Conservation (phyloP, 768 basidiomycete genomes). For the Rhizopogon vulgaris region DNA sequence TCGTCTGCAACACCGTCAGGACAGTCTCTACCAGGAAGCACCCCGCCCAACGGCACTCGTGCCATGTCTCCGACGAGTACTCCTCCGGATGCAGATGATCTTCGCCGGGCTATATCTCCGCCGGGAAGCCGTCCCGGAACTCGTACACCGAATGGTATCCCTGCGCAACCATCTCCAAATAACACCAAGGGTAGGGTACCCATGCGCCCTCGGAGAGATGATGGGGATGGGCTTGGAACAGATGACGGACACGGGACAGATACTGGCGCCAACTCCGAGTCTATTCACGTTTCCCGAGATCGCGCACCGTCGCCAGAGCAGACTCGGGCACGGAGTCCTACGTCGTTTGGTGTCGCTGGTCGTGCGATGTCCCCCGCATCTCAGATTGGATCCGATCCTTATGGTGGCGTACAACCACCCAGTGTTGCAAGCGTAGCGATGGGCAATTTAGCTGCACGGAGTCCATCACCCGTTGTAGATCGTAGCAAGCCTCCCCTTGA, state of each 20-base stretch:
- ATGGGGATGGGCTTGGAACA: constrained; percentile 31
- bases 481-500: constrained; percentile 53
- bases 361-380: constrained; percentile 60
- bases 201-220: constrained; percentile 40
- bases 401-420: constrained; percentile 19
- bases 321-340: constrained; percentile 59
- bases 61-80: constrained; percentile 60
- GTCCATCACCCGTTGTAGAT: constrained; percentile 53
- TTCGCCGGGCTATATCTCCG: constrained; percentile 65
- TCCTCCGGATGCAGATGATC: constrained; percentile 44
- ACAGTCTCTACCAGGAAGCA: constrained; percentile 22
- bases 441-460: constrained; percentile 40
- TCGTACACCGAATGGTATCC: constrained; percentile 28
- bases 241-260: constrained; percentile 49
- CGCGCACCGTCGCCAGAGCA: constrained; percentile 56
- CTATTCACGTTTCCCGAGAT: constrained; percentile 30
- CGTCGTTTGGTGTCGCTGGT: constrained; percentile 30
- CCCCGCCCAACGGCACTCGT: constrained; percentile 37
- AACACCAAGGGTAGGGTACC: constrained; percentile 49
- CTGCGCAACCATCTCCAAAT: constrained; percentile 1
- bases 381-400: constrained; percentile 21
- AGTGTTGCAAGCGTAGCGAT: constrained; percentile 49
- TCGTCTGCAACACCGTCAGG: constrained; percentile 34
- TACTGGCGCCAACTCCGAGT: constrained; percentile 40
- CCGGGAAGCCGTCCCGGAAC: constrained; percentile 37